phyloP scores from a whole-genome alignment of 2,329 filamentous ascomycete species.

The Huntiella decipiens region DNA sequence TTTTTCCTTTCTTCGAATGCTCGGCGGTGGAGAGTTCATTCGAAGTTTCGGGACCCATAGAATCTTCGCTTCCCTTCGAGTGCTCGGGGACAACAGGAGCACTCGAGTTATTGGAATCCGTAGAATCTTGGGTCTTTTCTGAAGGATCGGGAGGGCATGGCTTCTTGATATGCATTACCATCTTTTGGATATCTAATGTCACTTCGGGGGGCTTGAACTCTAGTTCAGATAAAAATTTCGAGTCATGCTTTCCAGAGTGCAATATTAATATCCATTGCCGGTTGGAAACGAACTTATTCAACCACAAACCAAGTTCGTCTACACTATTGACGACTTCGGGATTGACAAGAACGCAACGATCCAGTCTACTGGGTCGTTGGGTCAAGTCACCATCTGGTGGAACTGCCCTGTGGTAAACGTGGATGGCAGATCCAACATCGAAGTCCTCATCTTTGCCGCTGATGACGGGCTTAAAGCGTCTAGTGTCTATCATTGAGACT shows the following conservation, averaged over 20 bases:
- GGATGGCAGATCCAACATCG: background rate
- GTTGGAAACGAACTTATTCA: background rate
- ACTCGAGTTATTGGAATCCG: background rate
- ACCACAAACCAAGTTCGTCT: background rate
- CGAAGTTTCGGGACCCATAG: no score
- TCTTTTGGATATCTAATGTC: no score
- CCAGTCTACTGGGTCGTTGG: background rate
- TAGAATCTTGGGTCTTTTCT: background rate
- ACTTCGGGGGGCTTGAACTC: background rate
- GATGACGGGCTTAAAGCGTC: background rate
- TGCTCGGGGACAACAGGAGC: background rate
- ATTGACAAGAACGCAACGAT: background rate
- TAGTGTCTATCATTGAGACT: background rate
- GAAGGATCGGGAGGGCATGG: no score
- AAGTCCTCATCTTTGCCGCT: background rate
- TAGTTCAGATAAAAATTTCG: background rate
- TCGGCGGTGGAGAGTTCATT: no score
- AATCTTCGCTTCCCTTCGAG: no score
- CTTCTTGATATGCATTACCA: no score
- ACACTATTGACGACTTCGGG: background rate
- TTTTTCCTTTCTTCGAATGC: no score
- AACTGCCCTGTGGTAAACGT: background rate
- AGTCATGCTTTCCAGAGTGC: background rate
- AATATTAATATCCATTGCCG: conserved; percentile 1
- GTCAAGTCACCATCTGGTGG: background rate